These are phyloP conservation scores for Salix purpurea DNA, from an alignment of 345 rosid species.

Conservation along the genomic window DNA sequence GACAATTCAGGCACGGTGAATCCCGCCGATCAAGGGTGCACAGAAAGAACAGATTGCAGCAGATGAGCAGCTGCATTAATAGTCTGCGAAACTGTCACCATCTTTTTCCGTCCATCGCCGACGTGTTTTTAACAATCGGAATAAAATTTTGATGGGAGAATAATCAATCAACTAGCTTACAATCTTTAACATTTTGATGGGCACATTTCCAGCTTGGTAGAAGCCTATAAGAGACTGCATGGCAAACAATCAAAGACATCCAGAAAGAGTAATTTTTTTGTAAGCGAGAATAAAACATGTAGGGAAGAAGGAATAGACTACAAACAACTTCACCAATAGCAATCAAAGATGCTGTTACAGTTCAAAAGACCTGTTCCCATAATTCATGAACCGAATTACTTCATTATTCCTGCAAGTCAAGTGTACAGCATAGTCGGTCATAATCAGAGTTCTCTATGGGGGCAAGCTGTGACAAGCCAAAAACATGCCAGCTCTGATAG, in stretches of 20 bases:
- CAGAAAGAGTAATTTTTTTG: background rate
- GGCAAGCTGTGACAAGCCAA: background rate
- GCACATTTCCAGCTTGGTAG: background rate
- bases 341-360: background rate
- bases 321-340: background rate
- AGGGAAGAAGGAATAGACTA: background rate
- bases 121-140: background rate
- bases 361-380: slow-evolving; percentile 1
- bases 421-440: background rate
- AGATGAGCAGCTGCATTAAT: background rate
- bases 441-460: background rate
- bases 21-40: too few species aligned
- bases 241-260: background rate
- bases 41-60: background rate
- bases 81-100: too few species aligned
- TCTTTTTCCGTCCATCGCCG: too few species aligned
- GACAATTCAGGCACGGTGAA: too few species aligned
- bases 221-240: background rate
- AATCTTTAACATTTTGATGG: background rate
- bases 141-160: background rate
- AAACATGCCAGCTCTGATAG: background rate
- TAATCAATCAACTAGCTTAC: background rate
- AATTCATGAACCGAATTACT: slow-evolving; percentile 10
- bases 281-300: background rate
- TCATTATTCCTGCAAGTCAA: background rate